Conservation (phyloP, 2,329 filamentous ascomycete species). For the Exophiala spinifera region DNA sequence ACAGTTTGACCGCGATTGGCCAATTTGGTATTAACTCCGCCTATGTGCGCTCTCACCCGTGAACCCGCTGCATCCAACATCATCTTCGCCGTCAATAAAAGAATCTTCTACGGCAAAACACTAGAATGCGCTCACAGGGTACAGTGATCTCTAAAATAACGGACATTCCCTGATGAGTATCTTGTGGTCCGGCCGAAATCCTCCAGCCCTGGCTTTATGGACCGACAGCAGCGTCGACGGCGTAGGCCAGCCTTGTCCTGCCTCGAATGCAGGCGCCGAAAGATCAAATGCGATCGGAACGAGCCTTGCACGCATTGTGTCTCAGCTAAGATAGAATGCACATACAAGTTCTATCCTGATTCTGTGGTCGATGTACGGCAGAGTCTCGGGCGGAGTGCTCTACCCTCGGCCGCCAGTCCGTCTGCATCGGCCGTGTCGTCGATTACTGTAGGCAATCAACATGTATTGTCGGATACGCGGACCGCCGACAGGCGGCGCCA, state of each 20-base stretch:
- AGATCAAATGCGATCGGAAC: conserved; percentile 33
- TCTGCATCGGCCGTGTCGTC: background rate
- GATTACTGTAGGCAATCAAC: background rate
- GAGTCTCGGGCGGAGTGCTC: background rate
- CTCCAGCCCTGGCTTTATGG: background rate
- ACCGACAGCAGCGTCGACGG: conserved; percentile 9
- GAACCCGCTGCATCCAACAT: too few relatives aligned
- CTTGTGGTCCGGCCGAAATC: background rate
- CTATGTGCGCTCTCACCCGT: too few relatives aligned
- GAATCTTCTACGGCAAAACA: too few relatives aligned
- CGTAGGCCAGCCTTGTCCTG: conserved; percentile 30
- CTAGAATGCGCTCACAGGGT: too few relatives aligned
- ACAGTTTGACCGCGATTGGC: too few relatives aligned
- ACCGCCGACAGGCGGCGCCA: background rate
- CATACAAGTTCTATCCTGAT: conserved; percentile 10
- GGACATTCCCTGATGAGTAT: too few relatives aligned
- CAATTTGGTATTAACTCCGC: too few relatives aligned
- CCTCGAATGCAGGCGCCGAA: conserved; percentile 33
- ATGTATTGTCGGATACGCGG: background rate
- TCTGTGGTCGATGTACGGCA: background rate
- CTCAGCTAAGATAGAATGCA: conserved; percentile 20
- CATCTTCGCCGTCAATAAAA: too few relatives aligned
- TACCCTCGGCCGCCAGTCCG: background rate
- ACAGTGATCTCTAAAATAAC: too few relatives aligned
- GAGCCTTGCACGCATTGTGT: conserved; percentile 30